Base-by-base conservation (phyloP, 225 moss, liverwort and hornwort genomes). In the Physcomitrium patens region DNA sequence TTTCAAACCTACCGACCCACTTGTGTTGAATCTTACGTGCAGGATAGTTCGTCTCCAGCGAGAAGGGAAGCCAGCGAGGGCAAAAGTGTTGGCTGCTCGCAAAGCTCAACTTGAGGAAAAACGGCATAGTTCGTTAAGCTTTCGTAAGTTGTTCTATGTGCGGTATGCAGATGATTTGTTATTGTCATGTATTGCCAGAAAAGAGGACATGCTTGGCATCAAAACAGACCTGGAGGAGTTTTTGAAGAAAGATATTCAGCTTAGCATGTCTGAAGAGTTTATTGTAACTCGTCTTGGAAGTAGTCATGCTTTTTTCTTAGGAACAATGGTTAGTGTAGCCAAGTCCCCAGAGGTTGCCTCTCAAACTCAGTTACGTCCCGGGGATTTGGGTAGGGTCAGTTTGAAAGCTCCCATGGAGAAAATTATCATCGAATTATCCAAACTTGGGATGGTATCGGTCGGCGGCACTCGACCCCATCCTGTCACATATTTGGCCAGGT, bases 361-460 rank as follows among this genome's bases (percentile, higher is more conserved):
- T 54, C 62, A 55, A 54, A 22, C 41, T 22, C 14, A 28, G 44
- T 28, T 13, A 22, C 28, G 19, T 23, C 70, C 56, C 12, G 28
- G 22, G 37, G 41, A 49, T 45, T 60, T 31, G 55, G 87, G 87
- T 23, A 82, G 79, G 64, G 81, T 85, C 1, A 74, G 85, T 74
- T 12, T 89, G 60, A 79, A 89, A 73, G 85, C 85, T 7, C 85
- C 88, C 9, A 71, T 89, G 77, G 81, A 83, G 11, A 89, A 77
- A 71, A 86, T 89, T 28, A 72, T 75, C 10, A 49, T 67, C 5
- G 88, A 83, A 12, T 45, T 89, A 27, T 74, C 77, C 7, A 81
- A 81, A 65, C 79, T 89, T 12, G 83, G 88, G 37, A 86, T 89
- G 83, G 81, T 86, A 3, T 86, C 88, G 20, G 69, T 42, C 20